phyloP scores from a whole-genome alignment of 1,284 basidiomycete genomes.

The Sporisorium reilianum region DNA sequence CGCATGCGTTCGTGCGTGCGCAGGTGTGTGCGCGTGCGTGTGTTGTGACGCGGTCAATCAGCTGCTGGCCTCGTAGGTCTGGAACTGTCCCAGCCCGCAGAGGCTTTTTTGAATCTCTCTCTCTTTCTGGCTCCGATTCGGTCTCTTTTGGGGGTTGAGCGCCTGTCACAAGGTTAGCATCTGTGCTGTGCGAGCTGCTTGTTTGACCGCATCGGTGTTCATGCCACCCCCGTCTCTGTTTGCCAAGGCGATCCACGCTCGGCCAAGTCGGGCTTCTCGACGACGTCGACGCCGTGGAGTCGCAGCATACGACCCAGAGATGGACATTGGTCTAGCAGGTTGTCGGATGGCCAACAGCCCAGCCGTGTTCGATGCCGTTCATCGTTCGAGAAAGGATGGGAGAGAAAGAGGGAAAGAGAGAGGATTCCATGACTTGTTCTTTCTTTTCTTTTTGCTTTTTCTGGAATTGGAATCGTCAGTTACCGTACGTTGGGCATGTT shows the following conservation, averaged over 20 bases:
- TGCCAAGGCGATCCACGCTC: not conserved
- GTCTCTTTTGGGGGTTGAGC: not conserved
- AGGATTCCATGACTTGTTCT: too few species aligned
- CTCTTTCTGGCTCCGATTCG: slow-evolving; percentile 5
- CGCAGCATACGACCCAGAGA: too few species aligned
- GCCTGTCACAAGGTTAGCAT: not conserved
- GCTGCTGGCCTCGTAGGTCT: not conserved
- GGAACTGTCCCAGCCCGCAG: not conserved
- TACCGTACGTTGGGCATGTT: too few species aligned
- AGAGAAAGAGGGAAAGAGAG: too few species aligned
- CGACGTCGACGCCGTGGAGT: too few species aligned
- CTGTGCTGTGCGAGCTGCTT: not conserved
- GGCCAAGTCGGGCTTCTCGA: not conserved
- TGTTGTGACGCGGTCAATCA: too few species aligned
- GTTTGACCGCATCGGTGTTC: not conserved
- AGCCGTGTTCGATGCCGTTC: not conserved
- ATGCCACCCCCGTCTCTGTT: not conserved
- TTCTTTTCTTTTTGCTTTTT: too few species aligned
- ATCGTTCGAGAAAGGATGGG: too few species aligned
- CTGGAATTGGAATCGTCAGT: too few species aligned
- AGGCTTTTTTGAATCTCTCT: slow-evolving; percentile 1
- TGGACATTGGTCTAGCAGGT: too few species aligned
- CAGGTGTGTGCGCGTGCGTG: too few species aligned
- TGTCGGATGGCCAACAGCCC: not conserved
- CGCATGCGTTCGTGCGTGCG: too few species aligned